Evolutionary conservation across 768 basidiomycete genomes (phyloP).

Genomic region (Amanita molliuscula): DNA sequence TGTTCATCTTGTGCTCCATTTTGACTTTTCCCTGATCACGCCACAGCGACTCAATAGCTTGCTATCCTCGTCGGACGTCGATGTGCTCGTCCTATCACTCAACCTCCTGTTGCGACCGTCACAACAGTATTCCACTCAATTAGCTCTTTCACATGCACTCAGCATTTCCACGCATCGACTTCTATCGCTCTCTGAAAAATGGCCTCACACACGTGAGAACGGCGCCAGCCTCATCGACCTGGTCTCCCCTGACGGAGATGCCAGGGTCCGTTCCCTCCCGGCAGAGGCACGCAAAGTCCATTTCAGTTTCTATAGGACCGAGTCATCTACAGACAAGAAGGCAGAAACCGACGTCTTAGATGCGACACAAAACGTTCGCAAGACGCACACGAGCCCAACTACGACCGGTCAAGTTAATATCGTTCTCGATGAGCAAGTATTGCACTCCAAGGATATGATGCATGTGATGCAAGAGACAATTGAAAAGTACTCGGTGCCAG

Average conservation of each 20-base stretch:
- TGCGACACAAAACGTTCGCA: slow-evolving; percentile 33
- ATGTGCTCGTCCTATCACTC: slow-evolving; percentile 74
- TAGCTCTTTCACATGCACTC: slow-evolving; percentile 74
- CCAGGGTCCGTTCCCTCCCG: slow-evolving; percentile 54
- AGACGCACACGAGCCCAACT: slow-evolving; percentile 20
- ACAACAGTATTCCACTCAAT: slow-evolving; percentile 88
- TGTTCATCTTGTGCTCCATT: slow-evolving; percentile 9
- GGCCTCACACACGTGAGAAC: slow-evolving; percentile 75
- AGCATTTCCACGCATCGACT: slow-evolving; percentile 75
- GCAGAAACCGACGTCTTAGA: slow-evolving; percentile 37
- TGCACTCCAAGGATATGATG: slow-evolving; percentile 58
- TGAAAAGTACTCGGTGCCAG: slow-evolving; percentile 58
- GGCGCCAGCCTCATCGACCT: slow-evolving; percentile 70
- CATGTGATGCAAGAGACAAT: slow-evolving; percentile 67
- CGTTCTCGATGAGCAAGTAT: slow-evolving; percentile 49
- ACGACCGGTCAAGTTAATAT: slow-evolving; percentile 46
- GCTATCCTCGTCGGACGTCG: slow-evolving; percentile 80
- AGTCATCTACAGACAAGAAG: slow-evolving; percentile 31
- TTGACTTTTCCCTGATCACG: slow-evolving; percentile 7
- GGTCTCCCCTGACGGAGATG: slow-evolving; percentile 40
- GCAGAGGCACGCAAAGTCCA: slow-evolving; percentile 68
- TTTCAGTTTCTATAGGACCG: slow-evolving; percentile 73
- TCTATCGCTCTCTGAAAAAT: slow-evolving; percentile 74
- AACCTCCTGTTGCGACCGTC: slow-evolving; percentile 85
- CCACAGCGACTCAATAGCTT: slow-evolving; percentile 81